Evolutionary conservation across 257 asterid genomes (phyloP).

Genomic region (Catharanthus roseus): DNA sequence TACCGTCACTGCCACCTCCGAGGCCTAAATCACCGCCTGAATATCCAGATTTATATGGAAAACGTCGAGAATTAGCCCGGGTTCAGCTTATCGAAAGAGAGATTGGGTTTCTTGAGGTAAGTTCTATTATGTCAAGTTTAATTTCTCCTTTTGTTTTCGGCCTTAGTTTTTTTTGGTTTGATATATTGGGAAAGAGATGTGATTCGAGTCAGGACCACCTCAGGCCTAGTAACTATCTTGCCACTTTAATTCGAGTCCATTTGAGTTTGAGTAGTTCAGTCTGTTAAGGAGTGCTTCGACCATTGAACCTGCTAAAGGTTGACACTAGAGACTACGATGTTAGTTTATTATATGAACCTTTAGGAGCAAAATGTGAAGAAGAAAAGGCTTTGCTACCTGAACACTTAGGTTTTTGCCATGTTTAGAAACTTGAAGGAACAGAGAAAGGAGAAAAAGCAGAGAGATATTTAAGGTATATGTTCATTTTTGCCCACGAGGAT

Average conservation of each 20-base stretch:
- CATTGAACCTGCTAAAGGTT: too few relatives aligned
- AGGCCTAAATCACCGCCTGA: slow-evolving; percentile 82
- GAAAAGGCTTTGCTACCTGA: not conserved
- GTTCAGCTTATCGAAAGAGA: slow-evolving; percentile 85
- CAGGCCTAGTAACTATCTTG: too few relatives aligned
- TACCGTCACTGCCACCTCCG: slow-evolving; percentile 78
- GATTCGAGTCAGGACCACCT: too few relatives aligned
- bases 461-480: not conserved
- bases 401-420: not conserved
- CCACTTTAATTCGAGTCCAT: too few relatives aligned
- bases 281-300: too few relatives aligned
- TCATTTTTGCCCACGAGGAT: not conserved
- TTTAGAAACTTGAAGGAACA: slow-evolving; percentile 2
- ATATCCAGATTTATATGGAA: slow-evolving; percentile 90
- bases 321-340: too few relatives aligned
- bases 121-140: slow-evolving; percentile 1
- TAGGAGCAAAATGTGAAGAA: not conserved
- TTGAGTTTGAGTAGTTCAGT: too few relatives aligned
- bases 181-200: too few relatives aligned
- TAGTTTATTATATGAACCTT: too few relatives aligned
- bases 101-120: slow-evolving; percentile 72
- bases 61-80: slow-evolving; percentile 64
- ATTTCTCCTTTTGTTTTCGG: not conserved
- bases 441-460: not conserved
- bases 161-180: too few relatives aligned